Base-by-base conservation (phyloP, 2,329 filamentous ascomycete species). In the Diaporthe helianthi region DNA sequence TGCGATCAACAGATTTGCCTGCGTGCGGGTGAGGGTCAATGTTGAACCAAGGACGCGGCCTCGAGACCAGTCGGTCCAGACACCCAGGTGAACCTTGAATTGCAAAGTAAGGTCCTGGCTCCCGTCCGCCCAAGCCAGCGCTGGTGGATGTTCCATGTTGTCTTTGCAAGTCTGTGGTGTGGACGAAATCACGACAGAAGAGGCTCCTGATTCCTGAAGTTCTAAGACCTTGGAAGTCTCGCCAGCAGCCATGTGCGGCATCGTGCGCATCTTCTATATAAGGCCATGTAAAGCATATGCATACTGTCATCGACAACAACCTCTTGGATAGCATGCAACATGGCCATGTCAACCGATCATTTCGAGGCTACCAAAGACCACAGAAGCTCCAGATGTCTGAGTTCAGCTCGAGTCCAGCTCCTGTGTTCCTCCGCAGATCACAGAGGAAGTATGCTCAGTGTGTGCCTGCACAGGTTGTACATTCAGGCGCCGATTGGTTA, bases 41-140 rank as follows among this genome's bases (percentile, higher is more conserved):
- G 79, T 81, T 4, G 74, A 49, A 1, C 79, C 79, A 2, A 73
- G 47, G 6, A 79, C 69, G 5, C 69, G 65, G 3, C 79, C 78
- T 33, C 74, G 69, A 10, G 75, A 76, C 76, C 75, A 79, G 64
- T 80, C 76, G 1, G 72, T 78, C 78, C 78, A 79, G 29, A 75
- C n/a, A 13, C 78, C 78, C 10, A 74, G 61, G 53, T 76, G 70
- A 5, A 79, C 73, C 19, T 55, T 52, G 44, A 46, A 41, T 41
- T 66, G 64, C 12, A 60, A 4, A 10, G 54, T 29, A 3, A 60
- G 54, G 26, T 41, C 49, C 15, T 31, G 19, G 13, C 22, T 33
- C 19, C 36, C 41, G 8, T 46, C 64, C 5, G 64, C 8, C 64
- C 64, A 66, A 5, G 64, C 64, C 5, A n/a, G 51, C 15, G 38